Base-by-base conservation (phyloP, 129 eudicot genomes). In the Helichrysum umbraculigerum region DNA sequence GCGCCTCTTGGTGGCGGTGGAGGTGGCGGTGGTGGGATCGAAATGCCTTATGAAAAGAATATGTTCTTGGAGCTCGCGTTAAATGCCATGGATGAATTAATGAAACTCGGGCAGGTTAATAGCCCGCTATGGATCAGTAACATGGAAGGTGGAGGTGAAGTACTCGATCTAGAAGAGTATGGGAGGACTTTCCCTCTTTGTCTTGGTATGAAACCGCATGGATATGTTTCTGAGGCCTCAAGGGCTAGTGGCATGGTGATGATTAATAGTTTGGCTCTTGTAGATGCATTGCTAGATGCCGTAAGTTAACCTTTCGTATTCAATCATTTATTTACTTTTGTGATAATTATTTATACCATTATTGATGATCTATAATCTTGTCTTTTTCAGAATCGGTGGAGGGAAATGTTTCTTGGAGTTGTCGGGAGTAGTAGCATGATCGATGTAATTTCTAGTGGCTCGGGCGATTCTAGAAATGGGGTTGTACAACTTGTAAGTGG, bases 81-180 rank as follows among this genome's bases (percentile, higher is more conserved):
- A 67, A 85, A 72, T 73, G 98, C 96, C 14, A 87, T 92, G 98
- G 89, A 89, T 42, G 96, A 92, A 72, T 76, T 92, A 39, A 50
- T 92, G 78, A 90, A 88, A 79, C 83, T 92, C 35, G 89, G 88
- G 19, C 96, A 92, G 59, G 73, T 74, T 52, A 88, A 84, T 86
- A 81, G 76, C 70, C 96, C 93, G 11, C 75, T 89, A 4, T 92
- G 98, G 96, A 42, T 86, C 30, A 81, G 82, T 42, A 85, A 82
- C 81, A 41, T 79, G 61, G 91, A 87, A 44, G 88, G 86, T n/a
- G 84, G 67, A 34, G 82, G 78, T 68, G 93, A 92, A 75, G 56
- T 73, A 6, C 74, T 92, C 25, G 89, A 89, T 70, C 58, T 87
- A 39, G 93, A 87, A 1, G 98, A 92, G 73, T 92, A 92, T 72